Conservation (phyloP, 2,329 filamentous ascomycete species). For the Penicillium capsulatum region DNA sequence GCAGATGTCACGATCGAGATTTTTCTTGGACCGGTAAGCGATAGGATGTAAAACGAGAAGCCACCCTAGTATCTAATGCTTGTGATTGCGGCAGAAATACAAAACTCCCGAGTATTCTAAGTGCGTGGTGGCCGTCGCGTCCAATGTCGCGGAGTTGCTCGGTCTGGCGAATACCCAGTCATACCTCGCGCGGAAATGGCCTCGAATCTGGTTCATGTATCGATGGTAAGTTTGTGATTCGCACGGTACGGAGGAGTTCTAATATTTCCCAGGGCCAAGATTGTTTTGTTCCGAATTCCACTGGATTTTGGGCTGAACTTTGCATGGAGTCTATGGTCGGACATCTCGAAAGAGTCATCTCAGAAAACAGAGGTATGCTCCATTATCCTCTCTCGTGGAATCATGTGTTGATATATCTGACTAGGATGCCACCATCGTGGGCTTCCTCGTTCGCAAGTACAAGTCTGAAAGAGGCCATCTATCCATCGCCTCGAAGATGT, state of each 20-base stretch:
- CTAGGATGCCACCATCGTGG: neutral
- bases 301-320: neutral
- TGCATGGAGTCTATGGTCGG: neutral
- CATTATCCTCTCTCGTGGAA: neutral
- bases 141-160: slow-evolving; percentile 1
- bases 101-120: neutral
- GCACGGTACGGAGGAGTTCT: no score
- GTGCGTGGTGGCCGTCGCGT: neutral
- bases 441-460: neutral
- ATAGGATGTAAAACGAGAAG: neutral
- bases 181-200: neutral
- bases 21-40: slow-evolving; percentile 1
- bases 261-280: neutral
- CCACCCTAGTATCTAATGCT: no score
- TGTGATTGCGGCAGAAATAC: neutral
- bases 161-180: neutral
- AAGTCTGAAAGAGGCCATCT: neutral
- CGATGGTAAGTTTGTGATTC: no score
- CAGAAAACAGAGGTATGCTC: neutral
- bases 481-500: neutral
- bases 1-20: slow-evolving; percentile 1
- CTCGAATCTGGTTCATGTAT: neutral
- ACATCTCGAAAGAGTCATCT: neutral
- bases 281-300: neutral
- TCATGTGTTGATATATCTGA: neutral